Conservation (phyloP, 106 monocot species). For the Amphibolis antarctica region DNA sequence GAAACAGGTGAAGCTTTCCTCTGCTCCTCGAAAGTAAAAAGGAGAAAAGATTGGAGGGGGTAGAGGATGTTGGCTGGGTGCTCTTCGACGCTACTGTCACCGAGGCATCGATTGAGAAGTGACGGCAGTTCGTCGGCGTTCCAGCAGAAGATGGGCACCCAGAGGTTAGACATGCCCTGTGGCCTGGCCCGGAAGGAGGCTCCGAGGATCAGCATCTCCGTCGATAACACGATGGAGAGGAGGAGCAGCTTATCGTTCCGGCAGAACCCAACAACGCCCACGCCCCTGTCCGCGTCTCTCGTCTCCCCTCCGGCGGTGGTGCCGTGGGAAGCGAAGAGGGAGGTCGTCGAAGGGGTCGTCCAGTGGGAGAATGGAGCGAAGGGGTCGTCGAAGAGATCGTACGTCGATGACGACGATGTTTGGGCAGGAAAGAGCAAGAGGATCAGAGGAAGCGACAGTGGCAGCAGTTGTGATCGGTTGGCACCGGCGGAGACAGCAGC, state of each 20-base stretch:
- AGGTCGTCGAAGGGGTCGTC: constrained; percentile 1
- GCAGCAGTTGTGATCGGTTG: constrained; percentile 1
- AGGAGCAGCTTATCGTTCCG: constrained; percentile 28
- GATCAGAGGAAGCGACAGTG: constrained; percentile 17
- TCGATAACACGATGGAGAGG: constrained; percentile 16
- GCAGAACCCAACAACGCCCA: constrained; percentile 10
- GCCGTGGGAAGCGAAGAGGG: constrained; percentile 8
- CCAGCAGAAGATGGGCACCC: constrained; percentile 41
- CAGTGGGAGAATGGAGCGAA: constrained; percentile 3
- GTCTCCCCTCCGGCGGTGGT: constrained; percentile 6
- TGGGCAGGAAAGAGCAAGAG: constrained; percentile 24
- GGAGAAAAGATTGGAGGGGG: constrained; percentile 1
- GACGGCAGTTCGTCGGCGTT: constrained; percentile 16
- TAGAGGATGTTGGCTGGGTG: constrained; percentile 71
- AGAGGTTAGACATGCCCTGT: constrained; percentile 49
- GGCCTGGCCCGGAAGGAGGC: constrained; percentile 23
- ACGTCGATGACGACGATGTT: background rate
- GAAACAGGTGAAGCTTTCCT: background rate
- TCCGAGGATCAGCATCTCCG: constrained; percentile 13
- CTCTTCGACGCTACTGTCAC: constrained; percentile 29
- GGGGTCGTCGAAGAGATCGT: constrained; percentile 36
- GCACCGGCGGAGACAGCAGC: background rate
- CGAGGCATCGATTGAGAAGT: constrained; percentile 36
- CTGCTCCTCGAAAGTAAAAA: background rate
- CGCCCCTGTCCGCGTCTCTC: constrained; percentile 15